Evolutionary conservation across 768 basidiomycete genomes (phyloP).

Genomic region (Serendipita vermifera): DNA sequence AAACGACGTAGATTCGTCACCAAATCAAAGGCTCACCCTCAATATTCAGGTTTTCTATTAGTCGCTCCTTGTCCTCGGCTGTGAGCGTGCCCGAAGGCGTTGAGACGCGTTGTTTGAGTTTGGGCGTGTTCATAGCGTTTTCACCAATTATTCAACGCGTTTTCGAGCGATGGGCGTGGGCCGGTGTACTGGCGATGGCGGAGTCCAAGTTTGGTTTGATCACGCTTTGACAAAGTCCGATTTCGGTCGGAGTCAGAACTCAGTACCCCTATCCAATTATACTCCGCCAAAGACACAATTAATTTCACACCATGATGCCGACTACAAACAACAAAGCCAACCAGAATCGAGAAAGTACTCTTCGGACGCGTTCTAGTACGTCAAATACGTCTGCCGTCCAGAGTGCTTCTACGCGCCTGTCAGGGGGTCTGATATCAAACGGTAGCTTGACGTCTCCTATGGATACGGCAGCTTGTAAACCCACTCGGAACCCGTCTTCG

Average conservation of each 20-base stretch:
- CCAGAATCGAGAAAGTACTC: background rate
- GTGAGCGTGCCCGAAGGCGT: background rate
- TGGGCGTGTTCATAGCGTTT: background rate
- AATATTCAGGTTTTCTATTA: background rate
- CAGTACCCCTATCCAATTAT: no score
- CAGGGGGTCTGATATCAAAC: constrained; percentile 4
- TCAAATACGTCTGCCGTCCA: background rate
- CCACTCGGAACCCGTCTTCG: constrained; percentile 57
- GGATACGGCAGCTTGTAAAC: constrained; percentile 26
- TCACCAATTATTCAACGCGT: background rate
- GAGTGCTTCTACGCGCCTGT: background rate
- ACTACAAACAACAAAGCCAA: background rate
- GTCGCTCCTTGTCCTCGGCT: background rate
- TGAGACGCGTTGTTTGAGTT: background rate
- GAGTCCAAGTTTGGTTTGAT: background rate
- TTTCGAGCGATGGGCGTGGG: no score
- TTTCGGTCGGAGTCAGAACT: no score
- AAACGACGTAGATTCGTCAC: no score
- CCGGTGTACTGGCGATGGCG: no score
- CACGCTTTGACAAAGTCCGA: background rate
- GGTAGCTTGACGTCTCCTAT: background rate
- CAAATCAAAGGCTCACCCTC: background rate
- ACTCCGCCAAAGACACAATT: no score
- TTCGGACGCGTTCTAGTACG: background rate
- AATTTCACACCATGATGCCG: background rate